Base-by-base conservation (phyloP, 83 land plant species). In the Picea abies region DNA sequence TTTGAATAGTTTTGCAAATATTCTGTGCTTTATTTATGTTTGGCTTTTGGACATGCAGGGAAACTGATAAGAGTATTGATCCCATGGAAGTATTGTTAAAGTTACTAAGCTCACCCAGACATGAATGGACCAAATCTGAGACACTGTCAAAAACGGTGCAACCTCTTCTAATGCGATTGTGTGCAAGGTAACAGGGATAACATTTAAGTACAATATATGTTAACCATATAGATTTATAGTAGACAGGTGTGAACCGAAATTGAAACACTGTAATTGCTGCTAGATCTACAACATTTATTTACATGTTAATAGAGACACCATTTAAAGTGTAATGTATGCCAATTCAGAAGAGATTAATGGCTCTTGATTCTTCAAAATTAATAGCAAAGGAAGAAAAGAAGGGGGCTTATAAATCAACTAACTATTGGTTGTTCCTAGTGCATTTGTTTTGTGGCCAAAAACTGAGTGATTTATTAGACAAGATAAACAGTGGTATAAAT, bases 101-200 rank as follows among this genome's bases (percentile, higher is more conserved):
- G 15, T 58, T 94, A 65, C 85, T 94, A 52, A 79, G 70, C 20
- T 86, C 90, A 26, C 29, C 83, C 23, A 80, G 77, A 68, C 81
- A 79, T 76, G 92, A 90, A 80, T 96, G 98, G 98, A 58, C 79
- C 62, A 79, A 84, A 72, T 91, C 91, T 80, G 91, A 82, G 9
- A 62, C 78, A 19, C 52, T 92, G 79, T 70, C 79, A 20, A 69
- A 81, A 22, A 91, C 78, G 6, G 35, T 94, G 49, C 85, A 83
- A 70, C 32, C 88, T 60, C 91, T 91, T 76, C 83, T 96, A 4
- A 87, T 96, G 90, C 91, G 98, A 47, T 79, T 94, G 16, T 96
- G 98, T 84, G 91, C 90, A 32, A 91, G 98, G 97, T 94, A 86
- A 49, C 22, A 35, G 17, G 37, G 35, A 39, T 6, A 20, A 39